These are phyloP conservation scores for Dalechampia spathulata DNA, from an alignment of 441 rosid species.

Conservation along the genomic window DNA sequence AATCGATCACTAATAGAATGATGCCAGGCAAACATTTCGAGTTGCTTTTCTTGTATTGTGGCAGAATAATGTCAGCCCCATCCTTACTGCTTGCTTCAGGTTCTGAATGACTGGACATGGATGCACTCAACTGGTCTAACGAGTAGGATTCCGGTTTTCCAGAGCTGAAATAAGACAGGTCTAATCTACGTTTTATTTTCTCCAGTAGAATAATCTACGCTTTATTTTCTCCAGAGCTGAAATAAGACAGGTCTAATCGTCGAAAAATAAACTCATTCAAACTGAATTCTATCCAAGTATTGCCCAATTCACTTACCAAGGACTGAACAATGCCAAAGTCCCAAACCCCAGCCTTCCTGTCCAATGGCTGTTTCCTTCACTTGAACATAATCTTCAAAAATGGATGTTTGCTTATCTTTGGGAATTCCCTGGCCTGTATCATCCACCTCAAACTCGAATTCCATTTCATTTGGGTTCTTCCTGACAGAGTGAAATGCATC, in stretches of 20 bases:
- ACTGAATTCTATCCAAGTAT: constrained; percentile 55
- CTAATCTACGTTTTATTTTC: constrained; percentile 24
- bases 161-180: constrained; percentile 10
- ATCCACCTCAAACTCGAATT: constrained; percentile 45
- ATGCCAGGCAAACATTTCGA: constrained; percentile 20
- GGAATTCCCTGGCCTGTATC: constrained; percentile 59
- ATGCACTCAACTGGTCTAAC: constrained; percentile 15
- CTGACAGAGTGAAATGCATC: constrained; percentile 19
- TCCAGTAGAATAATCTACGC: constrained; percentile 18
- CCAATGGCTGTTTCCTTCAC: constrained; percentile 39
- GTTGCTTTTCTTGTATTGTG: constrained; percentile 14
- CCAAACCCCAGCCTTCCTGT: constrained; percentile 50
- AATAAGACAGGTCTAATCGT: constrained; percentile 2
- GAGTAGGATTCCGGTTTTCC: constrained; percentile 17
- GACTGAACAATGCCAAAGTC: constrained; percentile 61
- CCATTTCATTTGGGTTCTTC: constrained; percentile 26
- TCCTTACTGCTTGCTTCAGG: constrained; percentile 6
- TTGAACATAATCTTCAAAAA: constrained; percentile 56
- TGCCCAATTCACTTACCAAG: constrained; percentile 27
- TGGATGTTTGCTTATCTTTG: constrained; percentile 35
- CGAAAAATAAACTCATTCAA: constrained; percentile 37
- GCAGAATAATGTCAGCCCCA: constrained; percentile 19
- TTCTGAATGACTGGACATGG: constrained; percentile 18
- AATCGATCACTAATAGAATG: constrained; percentile 37
- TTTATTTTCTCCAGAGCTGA: constrained; percentile 10